These are phyloP conservation scores for Pulicaria dysenterica DNA, from an alignment of 129 eudicot genomes.

Conservation along the genomic window DNA sequence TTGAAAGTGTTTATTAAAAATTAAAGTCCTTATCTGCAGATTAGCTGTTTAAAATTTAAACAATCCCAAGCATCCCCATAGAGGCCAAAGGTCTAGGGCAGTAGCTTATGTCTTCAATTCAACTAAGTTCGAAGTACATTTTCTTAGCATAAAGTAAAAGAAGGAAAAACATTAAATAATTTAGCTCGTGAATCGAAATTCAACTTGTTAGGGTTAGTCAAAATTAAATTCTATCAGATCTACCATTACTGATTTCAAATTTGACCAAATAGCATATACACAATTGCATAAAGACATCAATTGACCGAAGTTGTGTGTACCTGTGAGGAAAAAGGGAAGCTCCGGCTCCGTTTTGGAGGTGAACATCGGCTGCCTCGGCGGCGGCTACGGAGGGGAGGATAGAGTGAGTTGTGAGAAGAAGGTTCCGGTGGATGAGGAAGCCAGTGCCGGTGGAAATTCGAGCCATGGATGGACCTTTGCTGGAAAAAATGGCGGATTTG, in stretches of 20 bases:
- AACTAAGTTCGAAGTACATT: slow-evolving; percentile 1
- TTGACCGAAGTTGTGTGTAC: slow-evolving; percentile 27
- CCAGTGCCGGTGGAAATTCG: slow-evolving; percentile 63
- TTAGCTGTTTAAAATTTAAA: too few relatives aligned
- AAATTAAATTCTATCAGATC: slow-evolving; percentile 19
- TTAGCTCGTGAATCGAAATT: not conserved
- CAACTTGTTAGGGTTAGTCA: slow-evolving; percentile 29
- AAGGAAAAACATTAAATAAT: not conserved
- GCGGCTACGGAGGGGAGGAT: slow-evolving; percentile 74
- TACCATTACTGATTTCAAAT: slow-evolving; percentile 5
- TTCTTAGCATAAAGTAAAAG: not conserved
- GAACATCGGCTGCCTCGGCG: slow-evolving; percentile 90
- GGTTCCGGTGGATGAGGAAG: slow-evolving; percentile 75
- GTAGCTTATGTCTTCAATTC: slow-evolving; percentile 7
- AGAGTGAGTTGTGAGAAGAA: slow-evolving; percentile 81
- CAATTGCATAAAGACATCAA: slow-evolving; percentile 9
- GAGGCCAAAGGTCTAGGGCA: slow-evolving; percentile 5
- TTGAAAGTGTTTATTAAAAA: too few relatives aligned
- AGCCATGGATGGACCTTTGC: slow-evolving; percentile 73
- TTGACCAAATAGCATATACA: slow-evolving; percentile 5
- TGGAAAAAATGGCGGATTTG: slow-evolving; percentile 68
- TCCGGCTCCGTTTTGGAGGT: slow-evolving; percentile 67
- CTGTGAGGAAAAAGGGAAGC: slow-evolving; percentile 88
- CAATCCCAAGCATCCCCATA: too few relatives aligned
- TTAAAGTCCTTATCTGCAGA: too few relatives aligned